Conservation (phyloP, 2,329 filamentous ascomycete genomes). For the Decorospora gaudefroyi region DNA sequence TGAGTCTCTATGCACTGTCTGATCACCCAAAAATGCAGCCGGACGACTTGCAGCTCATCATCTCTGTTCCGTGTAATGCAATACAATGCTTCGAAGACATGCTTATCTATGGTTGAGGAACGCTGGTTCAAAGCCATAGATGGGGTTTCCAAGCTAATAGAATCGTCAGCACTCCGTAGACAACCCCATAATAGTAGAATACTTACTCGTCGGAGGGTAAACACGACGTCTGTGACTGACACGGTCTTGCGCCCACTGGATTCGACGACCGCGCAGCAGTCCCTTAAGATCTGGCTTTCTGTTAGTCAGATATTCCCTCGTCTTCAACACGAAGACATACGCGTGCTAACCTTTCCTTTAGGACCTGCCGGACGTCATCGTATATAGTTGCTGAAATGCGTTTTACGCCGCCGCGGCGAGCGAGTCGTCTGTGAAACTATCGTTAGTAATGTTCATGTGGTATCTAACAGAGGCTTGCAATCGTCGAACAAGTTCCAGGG, state of each 20-base stretch:
- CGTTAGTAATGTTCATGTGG: no score
- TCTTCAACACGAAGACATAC: conserved; percentile 24
- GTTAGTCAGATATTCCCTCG: neutral
- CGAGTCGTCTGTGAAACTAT: conserved; percentile 59
- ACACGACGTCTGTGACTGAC: conserved; percentile 38
- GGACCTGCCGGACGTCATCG: conserved; percentile 58
- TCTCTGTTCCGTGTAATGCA: no score
- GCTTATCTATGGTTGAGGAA: conserved; percentile 12
- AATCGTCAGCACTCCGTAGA: conserved; percentile 2
- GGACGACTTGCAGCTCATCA: no score
- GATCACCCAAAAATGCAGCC: no score
- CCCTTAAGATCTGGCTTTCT: conserved; percentile 29
- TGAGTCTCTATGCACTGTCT: no score
- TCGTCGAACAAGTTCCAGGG: no score
- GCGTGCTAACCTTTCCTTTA: conserved; percentile 56
- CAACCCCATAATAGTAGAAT: no score
- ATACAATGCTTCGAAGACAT: neutral
- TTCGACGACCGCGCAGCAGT: conserved; percentile 35
- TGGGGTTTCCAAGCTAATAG: conserved; percentile 24
- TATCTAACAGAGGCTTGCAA: no score
- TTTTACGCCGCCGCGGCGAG: conserved; percentile 76
- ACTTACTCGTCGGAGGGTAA: conserved; percentile 39
- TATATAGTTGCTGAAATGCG: conserved; percentile 70
- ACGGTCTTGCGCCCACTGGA: conserved; percentile 37
- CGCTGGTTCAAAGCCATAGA: conserved; percentile 35